Evolutionary conservation across 2,329 filamentous ascomycete species (phyloP).

Genomic region (Alternaria gansuensis): DNA sequence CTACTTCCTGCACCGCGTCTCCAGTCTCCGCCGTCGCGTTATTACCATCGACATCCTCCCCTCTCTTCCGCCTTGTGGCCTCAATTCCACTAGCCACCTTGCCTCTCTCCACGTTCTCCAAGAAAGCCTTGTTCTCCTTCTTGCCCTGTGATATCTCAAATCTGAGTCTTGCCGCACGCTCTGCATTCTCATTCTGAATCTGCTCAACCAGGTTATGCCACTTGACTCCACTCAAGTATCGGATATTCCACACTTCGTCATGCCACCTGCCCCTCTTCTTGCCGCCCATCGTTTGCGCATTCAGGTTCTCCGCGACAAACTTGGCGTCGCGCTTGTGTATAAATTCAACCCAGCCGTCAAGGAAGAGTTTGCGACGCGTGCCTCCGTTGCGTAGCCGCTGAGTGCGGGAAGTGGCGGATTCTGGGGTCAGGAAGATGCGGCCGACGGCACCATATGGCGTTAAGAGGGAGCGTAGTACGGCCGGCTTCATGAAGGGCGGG

Average conservation of each 20-base stretch:
- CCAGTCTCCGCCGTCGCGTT: slow-evolving; percentile 26
- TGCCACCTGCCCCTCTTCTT: slow-evolving; percentile 86
- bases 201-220: slow-evolving; percentile 77
- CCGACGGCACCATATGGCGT: slow-evolving; percentile 78
- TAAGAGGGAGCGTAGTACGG: slow-evolving; percentile 77
- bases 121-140: slow-evolving; percentile 82
- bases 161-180: slow-evolving; percentile 76
- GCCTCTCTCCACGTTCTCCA: slow-evolving; percentile 78
- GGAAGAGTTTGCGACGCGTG: slow-evolving; percentile 83
- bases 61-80: slow-evolving; percentile 64
- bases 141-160: slow-evolving; percentile 79
- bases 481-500: slow-evolving; percentile 87
- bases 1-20: slow-evolving; percentile 44
- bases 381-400: slow-evolving; percentile 76
- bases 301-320: slow-evolving; percentile 76
- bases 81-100: slow-evolving; percentile 76
- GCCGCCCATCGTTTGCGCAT: slow-evolving; percentile 79
- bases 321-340: slow-evolving; percentile 78
- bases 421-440: slow-evolving; percentile 80
- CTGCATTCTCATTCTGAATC: slow-evolving; percentile 82
- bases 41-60: slow-evolving; percentile 33
- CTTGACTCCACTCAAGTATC: slow-evolving; percentile 85
- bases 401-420: slow-evolving; percentile 72
- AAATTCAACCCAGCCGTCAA: slow-evolving; percentile 89
- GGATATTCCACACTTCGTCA: slow-evolving; percentile 86